Evolutionary conservation across 1,284 basidiomycete species (phyloP).

Genomic region (Flammula alnicola): DNA sequence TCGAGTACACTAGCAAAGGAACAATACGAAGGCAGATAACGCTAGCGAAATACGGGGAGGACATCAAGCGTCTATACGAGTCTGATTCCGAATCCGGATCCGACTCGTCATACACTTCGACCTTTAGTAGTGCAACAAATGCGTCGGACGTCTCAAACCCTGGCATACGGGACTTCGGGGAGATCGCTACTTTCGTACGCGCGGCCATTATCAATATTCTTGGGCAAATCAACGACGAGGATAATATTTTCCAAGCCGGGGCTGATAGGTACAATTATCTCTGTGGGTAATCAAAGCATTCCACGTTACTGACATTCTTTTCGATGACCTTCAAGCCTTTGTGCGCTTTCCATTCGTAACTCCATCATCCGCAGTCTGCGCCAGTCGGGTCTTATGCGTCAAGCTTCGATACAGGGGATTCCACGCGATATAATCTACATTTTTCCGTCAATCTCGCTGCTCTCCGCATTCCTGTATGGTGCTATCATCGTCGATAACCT

Average conservation of each 20-base stretch:
- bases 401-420: background rate
- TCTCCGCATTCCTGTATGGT: slow-evolving; percentile 6
- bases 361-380: background rate
- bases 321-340: background rate
- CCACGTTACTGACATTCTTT: background rate
- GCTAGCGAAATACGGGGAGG: slow-evolving; percentile 3
- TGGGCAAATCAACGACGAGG: background rate
- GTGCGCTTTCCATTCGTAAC: slow-evolving; percentile 7
- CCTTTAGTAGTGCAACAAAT: no score
- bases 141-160: background rate
- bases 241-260: slow-evolving; percentile 4
- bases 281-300: background rate
- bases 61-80: slow-evolving; percentile 1
- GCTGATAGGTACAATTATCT: slow-evolving; percentile 3
- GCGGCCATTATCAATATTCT: background rate
- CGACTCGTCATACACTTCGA: background rate
- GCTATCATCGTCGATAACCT: background rate
- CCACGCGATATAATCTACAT: slow-evolving; percentile 2
- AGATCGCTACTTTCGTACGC: background rate
- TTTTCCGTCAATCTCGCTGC: slow-evolving; percentile 3
- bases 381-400: background rate
- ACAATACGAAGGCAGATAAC: background rate
- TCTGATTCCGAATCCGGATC: background rate
- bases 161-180: background rate
- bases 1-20: slow-evolving; percentile 6